Base-by-base conservation (phyloP, 129 eudicot genomes). In the Artemisia annua region DNA sequence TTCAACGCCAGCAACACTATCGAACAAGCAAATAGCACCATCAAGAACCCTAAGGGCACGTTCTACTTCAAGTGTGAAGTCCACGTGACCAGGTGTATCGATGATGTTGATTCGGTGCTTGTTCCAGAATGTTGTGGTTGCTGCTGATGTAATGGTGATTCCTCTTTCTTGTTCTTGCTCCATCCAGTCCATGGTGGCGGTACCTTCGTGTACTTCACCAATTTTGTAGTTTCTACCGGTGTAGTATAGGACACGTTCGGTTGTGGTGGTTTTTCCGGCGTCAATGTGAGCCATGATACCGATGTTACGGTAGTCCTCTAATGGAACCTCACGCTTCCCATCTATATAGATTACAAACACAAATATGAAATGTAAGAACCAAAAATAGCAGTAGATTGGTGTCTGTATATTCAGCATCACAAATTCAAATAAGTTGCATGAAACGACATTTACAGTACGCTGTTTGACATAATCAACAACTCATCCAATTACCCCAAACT, bases 141-240 rank as follows among this genome's bases (percentile, higher is more conserved):
- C 99, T 48, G 99, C 99, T 5, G 99, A 95, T 22, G 99, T 95
- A 49, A 95, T 95, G 58, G 99, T 95, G 74, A 95, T 95, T 43
- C 99, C 99, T 59, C 99, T 75, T 46, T 95, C 99, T 80, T 95
- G 99, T 70, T 95, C 99, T 87, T 95, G 99, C 71, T 90, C 99
- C 99, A 95, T 95, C 99, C 99, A 95, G 82, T 95, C 99, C 99
- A 95, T 95, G 32, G 99, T 95, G 43, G 99, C 99, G 3, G 99
- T 95, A 63, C 99, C 99, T 66, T 88, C 97, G 11, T 95, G 99
- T 46, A 95, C 99, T 73, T 95, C 99, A 57, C 99, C 99, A 1
- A 95, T 95, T 80, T 95, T 95, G 83, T 95, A 95, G 81, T 84
- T 90, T 60, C 93, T 80, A 28, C 99, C 99, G 0, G 99, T 95